Evolutionary conservation across 2,329 filamentous ascomycete genomes (phyloP).

Genomic region (Sclerotinia sclerotiorum): DNA sequence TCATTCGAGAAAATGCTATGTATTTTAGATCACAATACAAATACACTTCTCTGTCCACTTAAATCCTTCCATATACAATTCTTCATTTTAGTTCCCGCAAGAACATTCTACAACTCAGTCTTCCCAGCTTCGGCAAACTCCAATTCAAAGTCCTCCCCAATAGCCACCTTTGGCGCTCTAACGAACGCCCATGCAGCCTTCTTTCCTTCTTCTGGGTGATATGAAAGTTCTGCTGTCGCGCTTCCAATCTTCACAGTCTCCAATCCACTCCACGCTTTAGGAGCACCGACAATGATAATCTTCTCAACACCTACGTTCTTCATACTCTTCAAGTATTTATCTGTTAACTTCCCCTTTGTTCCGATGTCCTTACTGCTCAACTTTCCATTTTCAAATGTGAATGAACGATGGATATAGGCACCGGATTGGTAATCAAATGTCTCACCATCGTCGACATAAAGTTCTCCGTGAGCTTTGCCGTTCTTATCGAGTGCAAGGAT

Average conservation of each 20-base stretch:
- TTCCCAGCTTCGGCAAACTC: slow-evolving; percentile 31
- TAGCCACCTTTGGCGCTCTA: slow-evolving; percentile 60
- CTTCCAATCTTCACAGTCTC: slow-evolving; percentile 56
- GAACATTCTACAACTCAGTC: not conserved
- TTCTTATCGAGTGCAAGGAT: slow-evolving; percentile 70
- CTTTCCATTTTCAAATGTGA: slow-evolving; percentile 60
- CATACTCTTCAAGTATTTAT: slow-evolving; percentile 78
- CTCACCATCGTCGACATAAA: slow-evolving; percentile 94
- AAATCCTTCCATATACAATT: not conserved
- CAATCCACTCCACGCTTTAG: slow-evolving; percentile 67
- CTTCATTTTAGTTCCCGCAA: not conserved
- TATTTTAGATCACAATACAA: not conserved
- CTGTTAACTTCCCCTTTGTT: slow-evolving; percentile 58
- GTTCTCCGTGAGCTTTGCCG: slow-evolving; percentile 72
- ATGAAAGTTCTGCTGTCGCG: slow-evolving; percentile 61
- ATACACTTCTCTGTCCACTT: not conserved
- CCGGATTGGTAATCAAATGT: slow-evolving; percentile 84
- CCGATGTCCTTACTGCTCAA: slow-evolving; percentile 70
- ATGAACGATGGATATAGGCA: slow-evolving; percentile 83
- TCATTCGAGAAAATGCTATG: not conserved
- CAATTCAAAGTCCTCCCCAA: slow-evolving; percentile 61
- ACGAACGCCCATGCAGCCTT: slow-evolving; percentile 64
- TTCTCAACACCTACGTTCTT: slow-evolving; percentile 76
- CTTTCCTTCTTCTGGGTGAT: slow-evolving; percentile 50
- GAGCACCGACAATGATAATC: slow-evolving; percentile 79